These are phyloP conservation scores for Boletus bicolor DNA, from an alignment of 768 basidiomycete genomes.

Conservation along the genomic window DNA sequence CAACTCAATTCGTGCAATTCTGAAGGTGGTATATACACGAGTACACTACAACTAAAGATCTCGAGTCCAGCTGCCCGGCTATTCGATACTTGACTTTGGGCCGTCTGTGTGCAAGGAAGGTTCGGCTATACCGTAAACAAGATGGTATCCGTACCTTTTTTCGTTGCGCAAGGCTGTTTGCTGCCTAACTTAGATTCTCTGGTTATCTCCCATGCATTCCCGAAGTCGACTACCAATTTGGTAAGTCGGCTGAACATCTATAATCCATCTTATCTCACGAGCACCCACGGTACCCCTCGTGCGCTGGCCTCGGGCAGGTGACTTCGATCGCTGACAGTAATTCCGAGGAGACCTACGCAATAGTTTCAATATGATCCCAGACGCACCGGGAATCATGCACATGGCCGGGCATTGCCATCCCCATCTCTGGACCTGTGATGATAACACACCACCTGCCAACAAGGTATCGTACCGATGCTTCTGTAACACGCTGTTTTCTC, in stretches of 20 bases:
- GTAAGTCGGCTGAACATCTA: background rate
- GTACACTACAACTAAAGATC: background rate
- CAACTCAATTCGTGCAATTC: background rate
- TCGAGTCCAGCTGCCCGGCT: too few species aligned
- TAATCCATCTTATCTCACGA: background rate
- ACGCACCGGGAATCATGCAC: background rate
- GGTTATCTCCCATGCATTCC: background rate
- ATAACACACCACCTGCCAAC: background rate
- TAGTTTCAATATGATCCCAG: too few species aligned
- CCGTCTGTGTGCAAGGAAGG: background rate
- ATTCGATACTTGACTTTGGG: background rate
- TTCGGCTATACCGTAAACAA: background rate
- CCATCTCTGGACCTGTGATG: background rate
- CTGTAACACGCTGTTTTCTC: background rate
- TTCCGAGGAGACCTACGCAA: background rate
- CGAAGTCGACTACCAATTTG: background rate
- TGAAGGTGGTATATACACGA: background rate
- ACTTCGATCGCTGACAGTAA: background rate
- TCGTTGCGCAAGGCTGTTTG: background rate
- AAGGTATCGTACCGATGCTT: background rate
- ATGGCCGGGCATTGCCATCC: background rate
- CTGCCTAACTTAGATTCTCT: background rate
- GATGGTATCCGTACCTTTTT: background rate
- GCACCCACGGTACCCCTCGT: background rate
- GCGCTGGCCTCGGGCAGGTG: background rate